Evolutionary conservation across 805 yeast species (phyloP), one percentile per base, ranked within the genome.

Genomic region (Candida stauntonica): DNA sequence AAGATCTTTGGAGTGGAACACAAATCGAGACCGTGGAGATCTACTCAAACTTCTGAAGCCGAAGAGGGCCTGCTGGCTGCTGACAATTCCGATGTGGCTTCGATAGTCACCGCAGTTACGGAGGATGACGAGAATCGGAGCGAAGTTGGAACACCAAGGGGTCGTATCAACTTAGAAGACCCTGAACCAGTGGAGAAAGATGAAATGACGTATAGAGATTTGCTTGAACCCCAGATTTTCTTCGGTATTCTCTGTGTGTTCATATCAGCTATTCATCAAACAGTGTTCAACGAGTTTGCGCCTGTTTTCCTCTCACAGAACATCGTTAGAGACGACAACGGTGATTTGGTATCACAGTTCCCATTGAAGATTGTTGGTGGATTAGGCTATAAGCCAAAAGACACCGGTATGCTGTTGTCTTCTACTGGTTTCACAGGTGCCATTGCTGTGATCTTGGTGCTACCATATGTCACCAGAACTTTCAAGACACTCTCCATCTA

Each of bases 351-450:
- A 2, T 51, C 55, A 1, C 27, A 28, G 9, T 41, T 51, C 31
- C 55, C 55, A 17, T 45, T 43, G 26, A 45, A 45, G 19, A 24
- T 51, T 8, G 46, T 45, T 11, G 55, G 55, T 37, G 55, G 55
- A 1, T 31, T 51, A 23, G 47, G 51, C 3, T 51, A 39, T 19
- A 38, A 36, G 3, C 38, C 55, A 2, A 35, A 37, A 19, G 52
- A 51, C 17, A 49, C 55, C 1, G 55, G 54, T 30, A 39, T 38
- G 19, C 29, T 51, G 7, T 32, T 51, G 18, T 51, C 54, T 5
- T 41, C 50, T 4, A 51, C 51, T 11, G 55, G 54, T 7, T 31
- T 47, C 26, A 38, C 51, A 7, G 48, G 48, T 9, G 47, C 49
- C 15, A 29, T 49, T 29, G 40, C 36, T 26, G 47, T 51, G 7